Evolutionary conservation across 345 rosid genomes (phyloP), one percentile per base, ranked within the genome.

Genomic region (Aquilaria yunnanensis): DNA sequence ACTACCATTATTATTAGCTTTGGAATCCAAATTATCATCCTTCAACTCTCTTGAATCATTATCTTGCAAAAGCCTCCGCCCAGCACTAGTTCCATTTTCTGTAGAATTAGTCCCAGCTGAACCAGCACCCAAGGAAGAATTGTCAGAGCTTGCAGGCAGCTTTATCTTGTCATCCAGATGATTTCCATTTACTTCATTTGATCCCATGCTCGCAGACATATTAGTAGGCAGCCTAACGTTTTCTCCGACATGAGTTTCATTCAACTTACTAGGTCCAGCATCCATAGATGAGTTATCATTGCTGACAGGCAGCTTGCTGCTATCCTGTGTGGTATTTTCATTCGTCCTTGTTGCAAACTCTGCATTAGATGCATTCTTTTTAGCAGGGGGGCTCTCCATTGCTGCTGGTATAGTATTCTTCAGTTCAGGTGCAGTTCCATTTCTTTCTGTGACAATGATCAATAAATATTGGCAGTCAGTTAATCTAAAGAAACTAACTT

Each of bases 41-140:
- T 62, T 80, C 29, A 78, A 81, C 57, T 64, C 79, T 72, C 77
- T 78, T 10, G 83, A 78, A 62, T 75, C 73, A 62, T 65, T 65
- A 73, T 84, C 89, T 77, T 86, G 87, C 61, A 95, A 72, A 79
- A 95, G 96, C 47, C 85, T 83, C 71, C 99, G 85, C 70, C 82
- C 80, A 71, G 81, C 69, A 65, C 65, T 80, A 69, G 82, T 67
- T 71, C 74, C 78, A 30, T 62, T 80, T 64, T 70, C 78, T 57
- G 72, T 56, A 72, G 61, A 70, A 71, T 71, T 73, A 60, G 55
- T 74, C 71, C 70, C 81, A 33, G 65, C 50, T 33, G 80, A 73
- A 14, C 67, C 84, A 55, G 64, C 57, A 43, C 55, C 65, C 59
- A 64, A 62, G 30, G 81, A 67, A 61, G 85, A 71, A 73, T 82